Conservation (phyloP, 2,329 filamentous ascomycete species). For the Microdochium trichocladiopsis region DNA sequence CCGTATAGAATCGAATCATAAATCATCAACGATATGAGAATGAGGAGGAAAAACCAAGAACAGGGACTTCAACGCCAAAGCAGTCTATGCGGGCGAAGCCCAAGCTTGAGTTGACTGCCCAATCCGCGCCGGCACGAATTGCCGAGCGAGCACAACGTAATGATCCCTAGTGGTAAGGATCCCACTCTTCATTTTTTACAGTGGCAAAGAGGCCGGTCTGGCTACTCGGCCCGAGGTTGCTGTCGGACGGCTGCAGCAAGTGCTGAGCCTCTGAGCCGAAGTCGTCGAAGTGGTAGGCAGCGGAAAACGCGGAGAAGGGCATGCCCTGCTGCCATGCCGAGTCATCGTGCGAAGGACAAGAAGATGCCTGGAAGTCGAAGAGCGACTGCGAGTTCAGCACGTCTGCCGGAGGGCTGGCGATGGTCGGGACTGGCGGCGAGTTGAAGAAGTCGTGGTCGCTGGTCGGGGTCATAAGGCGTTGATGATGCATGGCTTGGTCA, state of each 20-base stretch:
- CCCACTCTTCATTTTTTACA: conserved; percentile 1
- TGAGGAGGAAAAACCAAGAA: too few relatives aligned
- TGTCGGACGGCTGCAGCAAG: neutral
- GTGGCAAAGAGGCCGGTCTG: neutral
- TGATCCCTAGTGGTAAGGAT: neutral
- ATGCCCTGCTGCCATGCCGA: neutral
- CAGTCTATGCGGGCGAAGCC: neutral
- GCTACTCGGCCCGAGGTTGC: neutral
- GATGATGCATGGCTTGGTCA: neutral
- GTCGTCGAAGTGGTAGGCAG: neutral
- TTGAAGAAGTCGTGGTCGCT: neutral
- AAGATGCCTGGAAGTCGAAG: neutral
- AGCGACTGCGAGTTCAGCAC: neutral
- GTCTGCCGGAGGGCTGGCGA: neutral
- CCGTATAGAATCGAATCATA: neutral
- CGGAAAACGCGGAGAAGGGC: neutral
- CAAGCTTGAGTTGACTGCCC: too few relatives aligned
- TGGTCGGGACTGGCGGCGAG: neutral
- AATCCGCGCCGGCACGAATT: too few relatives aligned
- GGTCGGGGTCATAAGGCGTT: neutral
- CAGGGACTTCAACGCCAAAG: neutral
- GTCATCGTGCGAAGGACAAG: neutral
- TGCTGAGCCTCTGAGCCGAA: neutral
- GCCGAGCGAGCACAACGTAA: too few relatives aligned
- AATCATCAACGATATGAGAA: neutral